Conservation (phyloP, 176 grass and related monocot genomes). For the Zizania latifolia region DNA sequence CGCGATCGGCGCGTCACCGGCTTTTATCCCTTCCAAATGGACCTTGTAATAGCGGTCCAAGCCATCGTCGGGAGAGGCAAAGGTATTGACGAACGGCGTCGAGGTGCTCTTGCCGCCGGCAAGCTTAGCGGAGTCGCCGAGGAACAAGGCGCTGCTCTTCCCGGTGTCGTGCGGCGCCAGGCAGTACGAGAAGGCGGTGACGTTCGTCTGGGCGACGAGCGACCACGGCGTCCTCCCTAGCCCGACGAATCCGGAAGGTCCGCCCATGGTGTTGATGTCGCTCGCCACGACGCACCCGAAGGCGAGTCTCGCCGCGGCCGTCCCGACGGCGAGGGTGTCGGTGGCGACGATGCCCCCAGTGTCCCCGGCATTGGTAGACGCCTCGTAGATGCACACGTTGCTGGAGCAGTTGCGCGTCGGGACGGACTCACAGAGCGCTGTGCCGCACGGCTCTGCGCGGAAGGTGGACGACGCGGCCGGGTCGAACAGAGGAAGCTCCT, state of each 20-base stretch:
- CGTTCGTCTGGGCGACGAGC: not conserved
- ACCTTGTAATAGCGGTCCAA: not conserved
- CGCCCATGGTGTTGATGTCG: not conserved
- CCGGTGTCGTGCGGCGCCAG: not conserved
- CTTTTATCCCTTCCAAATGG: not conserved
- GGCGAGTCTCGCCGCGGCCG: not conserved
- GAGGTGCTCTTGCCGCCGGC: not conserved
- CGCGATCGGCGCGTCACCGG: not conserved
- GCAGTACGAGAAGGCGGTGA: not conserved
- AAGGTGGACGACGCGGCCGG: not conserved
- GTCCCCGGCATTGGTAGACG: not conserved
- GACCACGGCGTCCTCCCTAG: not conserved
- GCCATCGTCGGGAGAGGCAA: not conserved
- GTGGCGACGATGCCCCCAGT: not conserved
- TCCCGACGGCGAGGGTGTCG: not conserved
- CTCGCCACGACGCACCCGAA: not conserved
- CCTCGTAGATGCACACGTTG: not conserved
- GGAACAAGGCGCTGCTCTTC: not conserved
- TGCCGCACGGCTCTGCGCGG: not conserved
- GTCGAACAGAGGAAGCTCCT: not conserved
- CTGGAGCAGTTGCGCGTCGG: not conserved
- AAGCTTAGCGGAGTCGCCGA: not conserved
- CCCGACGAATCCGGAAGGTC: not conserved
- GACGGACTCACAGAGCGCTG: not conserved
- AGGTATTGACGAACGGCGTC: not conserved